Base-by-base conservation (phyloP, 2,329 filamentous ascomycete species). In the Cytospora leucostoma region DNA sequence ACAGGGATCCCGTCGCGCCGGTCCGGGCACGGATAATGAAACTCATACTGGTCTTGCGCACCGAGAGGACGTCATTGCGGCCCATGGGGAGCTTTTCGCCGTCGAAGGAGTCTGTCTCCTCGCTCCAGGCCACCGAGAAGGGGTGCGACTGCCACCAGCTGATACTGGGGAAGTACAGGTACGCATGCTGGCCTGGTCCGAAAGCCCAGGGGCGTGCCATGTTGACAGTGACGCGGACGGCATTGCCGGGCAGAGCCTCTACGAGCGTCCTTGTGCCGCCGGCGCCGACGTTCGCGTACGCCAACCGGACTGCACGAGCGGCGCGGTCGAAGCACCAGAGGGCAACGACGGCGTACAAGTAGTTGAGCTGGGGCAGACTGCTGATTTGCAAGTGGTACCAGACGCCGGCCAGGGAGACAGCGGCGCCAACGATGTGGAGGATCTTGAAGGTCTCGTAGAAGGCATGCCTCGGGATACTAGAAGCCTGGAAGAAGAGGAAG, bases 401-500 rank as follows among this genome's bases (percentile, higher is more conserved):
- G 7, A 92, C 75, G 12, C 84, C 88, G 49, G 84, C 81, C 61
- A 91, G 76, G 8, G 84, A 78, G 17, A 85, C 72, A 19, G 84
- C 80, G 38, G 87, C 89, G 32, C 86, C 80, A 4, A 80, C 70
- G 63, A 92, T 90, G 75, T 94, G 90, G 38, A 90, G 72, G 62
- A 90, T 78, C 74, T 93, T 86, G 81, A 93, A 93, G 2, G 82
- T 84, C 75, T 93, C 90, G 74, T 93, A 93, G 72, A 89, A 92
- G 17, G 90, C 90, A 72, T 93, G 90, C 62, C 91, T 84, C 34
- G 92, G 76, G 58, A 88, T 82, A 54, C 89, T 91, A 52, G 85
- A 83, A 0, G 90, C 89, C 69, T 92, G 89, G 61, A 93, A 76
- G 49, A 84, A 74, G 59, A 93, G 83, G 66, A 81, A 81, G 15